Evolutionary conservation across 306 rosid species (phyloP).

Genomic region (Ammopiptanthus mongolicus): DNA sequence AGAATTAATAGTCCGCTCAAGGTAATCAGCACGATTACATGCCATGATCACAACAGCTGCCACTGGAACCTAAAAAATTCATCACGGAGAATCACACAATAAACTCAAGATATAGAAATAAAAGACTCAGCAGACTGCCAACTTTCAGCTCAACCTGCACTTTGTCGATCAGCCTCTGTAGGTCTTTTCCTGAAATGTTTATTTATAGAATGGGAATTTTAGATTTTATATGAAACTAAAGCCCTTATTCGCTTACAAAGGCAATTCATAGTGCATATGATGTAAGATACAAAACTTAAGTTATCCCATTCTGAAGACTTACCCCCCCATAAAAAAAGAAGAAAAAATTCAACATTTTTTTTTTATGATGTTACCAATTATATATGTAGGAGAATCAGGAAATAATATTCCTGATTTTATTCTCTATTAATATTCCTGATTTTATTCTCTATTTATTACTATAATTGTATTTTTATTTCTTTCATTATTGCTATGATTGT

Average conservation of each 20-base stretch:
- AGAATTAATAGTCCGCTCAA: conserved; percentile 80
- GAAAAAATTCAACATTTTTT: background rate
- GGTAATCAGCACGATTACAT: conserved; percentile 95
- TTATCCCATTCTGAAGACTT: background rate
- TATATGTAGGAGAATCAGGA: too few species aligned
- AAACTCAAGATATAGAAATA: conserved; percentile 22
- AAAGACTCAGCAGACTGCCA: conserved; percentile 12
- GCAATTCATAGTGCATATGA: background rate
- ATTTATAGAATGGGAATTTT: conserved; percentile 12
- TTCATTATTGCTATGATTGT: too few species aligned
- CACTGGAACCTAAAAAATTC: conserved; percentile 70
- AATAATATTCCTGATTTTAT: too few species aligned
- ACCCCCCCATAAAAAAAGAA: too few species aligned
- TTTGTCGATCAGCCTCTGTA: conserved; percentile 60
- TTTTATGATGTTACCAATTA: background rate
- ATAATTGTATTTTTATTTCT: too few species aligned
- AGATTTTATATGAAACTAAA: background rate
- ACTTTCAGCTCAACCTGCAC: conserved; percentile 52
- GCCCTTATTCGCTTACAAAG: background rate
- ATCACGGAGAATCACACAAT: conserved; percentile 23
- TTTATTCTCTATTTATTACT: too few species aligned
- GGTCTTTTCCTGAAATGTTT: conserved; percentile 67
- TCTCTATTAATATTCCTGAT: too few species aligned
- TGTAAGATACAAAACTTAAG: background rate
- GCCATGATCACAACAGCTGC: conserved; percentile 99